Conservation (phyloP, 495 filamentous ascomycete species). For the Aspergillus sparsus region DNA sequence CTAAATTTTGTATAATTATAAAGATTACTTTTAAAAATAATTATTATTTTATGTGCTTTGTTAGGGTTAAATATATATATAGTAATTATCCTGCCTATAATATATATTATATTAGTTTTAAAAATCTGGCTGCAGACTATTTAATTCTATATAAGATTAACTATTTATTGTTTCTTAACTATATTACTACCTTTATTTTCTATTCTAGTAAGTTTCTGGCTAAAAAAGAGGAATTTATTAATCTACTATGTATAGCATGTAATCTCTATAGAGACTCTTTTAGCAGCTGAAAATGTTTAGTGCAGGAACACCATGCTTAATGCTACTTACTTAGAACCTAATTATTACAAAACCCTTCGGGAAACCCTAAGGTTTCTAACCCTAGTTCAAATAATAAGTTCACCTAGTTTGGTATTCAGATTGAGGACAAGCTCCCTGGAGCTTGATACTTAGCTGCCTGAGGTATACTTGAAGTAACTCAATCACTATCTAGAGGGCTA, state of each 20-base stretch:
- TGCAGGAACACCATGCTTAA: no score
- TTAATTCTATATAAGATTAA: background rate
- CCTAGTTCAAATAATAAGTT: no score
- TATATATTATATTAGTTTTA: background rate
- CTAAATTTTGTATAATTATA: background rate
- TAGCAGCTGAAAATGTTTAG: no score
- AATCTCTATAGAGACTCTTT: no score
- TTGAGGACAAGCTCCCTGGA: no score
- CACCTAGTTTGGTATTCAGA: no score
- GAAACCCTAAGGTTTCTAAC: no score
- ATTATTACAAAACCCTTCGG: no score
- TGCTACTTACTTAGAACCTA: no score
- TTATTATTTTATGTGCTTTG: background rate
- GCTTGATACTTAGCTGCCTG: no score
- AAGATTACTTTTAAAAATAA: slow-evolving; percentile 1
- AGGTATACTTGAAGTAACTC: no score
- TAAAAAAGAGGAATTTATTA: background rate
- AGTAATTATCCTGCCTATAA: background rate
- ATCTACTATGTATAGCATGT: background rate
- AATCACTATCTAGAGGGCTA: no score
- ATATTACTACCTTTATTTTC: background rate
- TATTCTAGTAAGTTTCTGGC: background rate
- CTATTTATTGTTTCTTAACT: background rate
- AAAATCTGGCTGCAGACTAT: background rate
- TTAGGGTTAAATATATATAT: background rate